phyloP scores from a whole-genome alignment of 2,329 filamentous ascomycete genomes.

The Blastomyces emzantsi region DNA sequence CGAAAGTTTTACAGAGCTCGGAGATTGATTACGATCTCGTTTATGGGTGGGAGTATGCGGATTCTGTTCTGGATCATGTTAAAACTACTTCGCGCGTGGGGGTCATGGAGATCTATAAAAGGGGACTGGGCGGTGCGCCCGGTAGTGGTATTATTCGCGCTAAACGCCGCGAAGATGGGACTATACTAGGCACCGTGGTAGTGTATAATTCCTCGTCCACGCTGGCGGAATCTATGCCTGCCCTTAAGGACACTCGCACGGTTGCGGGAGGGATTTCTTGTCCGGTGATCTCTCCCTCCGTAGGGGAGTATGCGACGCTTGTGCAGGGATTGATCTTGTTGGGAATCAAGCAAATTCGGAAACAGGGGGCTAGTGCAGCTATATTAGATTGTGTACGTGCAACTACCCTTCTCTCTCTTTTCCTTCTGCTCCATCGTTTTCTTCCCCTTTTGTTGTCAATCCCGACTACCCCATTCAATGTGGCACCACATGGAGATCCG shows the following conservation, averaged over 20 bases:
- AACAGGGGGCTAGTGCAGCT: constrained; percentile 62
- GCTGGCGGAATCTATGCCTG: constrained; percentile 61
- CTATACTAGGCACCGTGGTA: constrained; percentile 69
- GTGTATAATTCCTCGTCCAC: constrained; percentile 63
- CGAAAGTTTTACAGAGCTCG: constrained; percentile 61
- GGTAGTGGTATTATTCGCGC: constrained; percentile 76
- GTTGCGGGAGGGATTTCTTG: constrained; percentile 66
- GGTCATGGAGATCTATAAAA: constrained; percentile 68
- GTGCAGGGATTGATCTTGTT: constrained; percentile 73
- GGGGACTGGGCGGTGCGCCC: constrained; percentile 61
- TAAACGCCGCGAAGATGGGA: constrained; percentile 57
- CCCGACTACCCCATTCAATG: constrained; percentile 14
- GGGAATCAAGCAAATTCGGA: constrained; percentile 73
- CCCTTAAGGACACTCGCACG: constrained; percentile 51
- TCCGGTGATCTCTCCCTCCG: constrained; percentile 61
- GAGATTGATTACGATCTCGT: constrained; percentile 76
- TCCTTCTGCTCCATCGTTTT: background rate
- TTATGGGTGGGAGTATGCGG: constrained; percentile 66
- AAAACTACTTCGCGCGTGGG: constrained; percentile 66
- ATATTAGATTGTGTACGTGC: constrained; percentile 68
- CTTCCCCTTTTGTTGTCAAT: constrained; percentile 15
- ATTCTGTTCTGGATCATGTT: constrained; percentile 65
- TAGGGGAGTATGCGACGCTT: constrained; percentile 59
- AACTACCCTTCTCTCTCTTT: background rate
- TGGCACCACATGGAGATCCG: background rate